phyloP scores from a whole-genome alignment of 2,329 filamentous ascomycete species.

The Pyrenochaeta sp. region DNA sequence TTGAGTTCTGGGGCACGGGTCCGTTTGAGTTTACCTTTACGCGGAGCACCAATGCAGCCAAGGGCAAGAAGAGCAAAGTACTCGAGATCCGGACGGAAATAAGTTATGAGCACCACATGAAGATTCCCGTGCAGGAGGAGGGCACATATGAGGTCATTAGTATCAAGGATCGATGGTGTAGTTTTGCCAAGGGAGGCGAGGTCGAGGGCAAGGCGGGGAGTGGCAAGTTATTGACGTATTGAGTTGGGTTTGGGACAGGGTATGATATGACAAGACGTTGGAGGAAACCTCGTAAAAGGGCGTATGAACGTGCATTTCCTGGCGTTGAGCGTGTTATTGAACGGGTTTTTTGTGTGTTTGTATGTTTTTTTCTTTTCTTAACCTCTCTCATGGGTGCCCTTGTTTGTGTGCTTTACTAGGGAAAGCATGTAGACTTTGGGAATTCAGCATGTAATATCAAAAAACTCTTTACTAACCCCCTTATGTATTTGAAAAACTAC shows the following conservation, averaged over 20 bases:
- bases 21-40: conserved; percentile 99
- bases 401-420: too few species aligned
- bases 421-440: too few species aligned
- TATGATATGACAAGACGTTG: too few species aligned
- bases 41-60: conserved; percentile 82
- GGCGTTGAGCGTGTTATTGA: conserved; percentile 14
- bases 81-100: conserved; percentile 91
- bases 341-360: too few species aligned
- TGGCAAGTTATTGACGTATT: conserved; percentile 52
- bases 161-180: conserved; percentile 92
- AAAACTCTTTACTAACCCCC: too few species aligned
- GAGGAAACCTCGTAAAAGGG: not conserved
- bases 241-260: conserved; percentile 4
- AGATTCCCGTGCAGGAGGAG: conserved; percentile 86
- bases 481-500: too few species aligned
- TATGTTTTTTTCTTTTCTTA: too few species aligned
- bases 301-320: conserved; percentile 12
- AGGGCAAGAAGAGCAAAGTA: conserved; percentile 67
- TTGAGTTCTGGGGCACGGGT: conserved; percentile 94
- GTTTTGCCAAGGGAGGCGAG: conserved; percentile 77
- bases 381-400: too few species aligned
- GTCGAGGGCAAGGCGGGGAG: conserved; percentile 37
- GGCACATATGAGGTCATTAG: conserved; percentile 97
- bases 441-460: too few species aligned
- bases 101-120: conserved; percentile 82